phyloP scores from a whole-genome alignment of 2,329 filamentous ascomycete genomes.

The Curvularia eragrostidis region DNA sequence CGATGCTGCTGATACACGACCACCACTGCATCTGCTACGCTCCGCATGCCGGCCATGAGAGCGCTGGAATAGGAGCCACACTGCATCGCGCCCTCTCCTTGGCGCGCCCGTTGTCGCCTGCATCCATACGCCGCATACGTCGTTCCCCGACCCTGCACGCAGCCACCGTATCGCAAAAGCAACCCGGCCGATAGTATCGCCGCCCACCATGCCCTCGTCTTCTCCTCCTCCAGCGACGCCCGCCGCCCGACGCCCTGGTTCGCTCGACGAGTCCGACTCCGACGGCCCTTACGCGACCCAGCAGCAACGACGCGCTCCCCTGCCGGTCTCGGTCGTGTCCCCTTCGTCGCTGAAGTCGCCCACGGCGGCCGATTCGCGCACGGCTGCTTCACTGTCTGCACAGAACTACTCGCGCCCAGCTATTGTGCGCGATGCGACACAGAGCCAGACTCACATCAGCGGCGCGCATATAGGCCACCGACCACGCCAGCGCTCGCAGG shows the following conservation, averaged over 20 bases:
- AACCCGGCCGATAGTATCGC: constrained; percentile 7
- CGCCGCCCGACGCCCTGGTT: constrained; percentile 33
- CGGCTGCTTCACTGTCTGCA: constrained; percentile 18
- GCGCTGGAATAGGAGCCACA: not conserved
- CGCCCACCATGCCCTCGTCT: constrained; percentile 38
- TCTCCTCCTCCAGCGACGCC: constrained; percentile 46
- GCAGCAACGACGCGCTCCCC: constrained; percentile 46
- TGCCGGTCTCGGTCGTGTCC: constrained; percentile 33
- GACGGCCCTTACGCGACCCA: constrained; percentile 52
- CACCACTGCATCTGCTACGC: constrained; percentile 4
- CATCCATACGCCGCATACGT: constrained; percentile 3
- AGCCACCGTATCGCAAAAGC: constrained; percentile 16
- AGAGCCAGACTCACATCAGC: constrained; percentile 36
- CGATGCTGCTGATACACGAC: constrained; percentile 6
- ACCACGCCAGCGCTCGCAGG: constrained; percentile 74
- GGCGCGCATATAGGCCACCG: constrained; percentile 58
- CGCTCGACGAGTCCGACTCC: constrained; percentile 45
- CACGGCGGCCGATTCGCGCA: constrained; percentile 22
- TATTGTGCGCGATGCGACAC: constrained; percentile 48
- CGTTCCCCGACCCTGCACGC: constrained; percentile 13
- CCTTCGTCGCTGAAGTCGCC: constrained; percentile 29
- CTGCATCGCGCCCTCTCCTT: not conserved
- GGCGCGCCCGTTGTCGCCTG: not conserved
- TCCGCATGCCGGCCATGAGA: constrained; percentile 37
- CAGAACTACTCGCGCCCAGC: constrained; percentile 50